These are phyloP conservation scores for Nakataea oryzae DNA, from an alignment of 2,329 filamentous ascomycete species.

Conservation along the genomic window DNA sequence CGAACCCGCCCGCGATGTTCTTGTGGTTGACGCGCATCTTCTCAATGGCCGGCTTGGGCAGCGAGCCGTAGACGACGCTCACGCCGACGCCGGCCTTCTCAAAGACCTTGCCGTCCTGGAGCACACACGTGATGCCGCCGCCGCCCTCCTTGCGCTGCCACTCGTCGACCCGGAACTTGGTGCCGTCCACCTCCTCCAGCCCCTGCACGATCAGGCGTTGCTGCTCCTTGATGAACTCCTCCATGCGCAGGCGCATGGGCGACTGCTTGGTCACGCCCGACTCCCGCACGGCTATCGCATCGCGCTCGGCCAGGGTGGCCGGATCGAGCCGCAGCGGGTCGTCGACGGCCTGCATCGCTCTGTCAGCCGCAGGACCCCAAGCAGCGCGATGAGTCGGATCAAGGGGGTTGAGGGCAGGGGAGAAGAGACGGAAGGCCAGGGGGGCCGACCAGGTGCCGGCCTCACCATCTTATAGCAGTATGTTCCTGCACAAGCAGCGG, in stretches of 20 bases:
- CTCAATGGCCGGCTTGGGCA: slow-evolving; percentile 77
- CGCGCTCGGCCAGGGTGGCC: slow-evolving; percentile 73
- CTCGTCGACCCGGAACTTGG: slow-evolving; percentile 70
- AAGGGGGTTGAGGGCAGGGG: not conserved
- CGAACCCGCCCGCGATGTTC: slow-evolving; percentile 55
- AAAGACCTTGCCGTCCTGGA: slow-evolving; percentile 94
- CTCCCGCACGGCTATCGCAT: slow-evolving; percentile 71
- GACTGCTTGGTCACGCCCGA: slow-evolving; percentile 64
- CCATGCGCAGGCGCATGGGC: slow-evolving; percentile 96
- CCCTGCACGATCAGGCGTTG: slow-evolving; percentile 79
- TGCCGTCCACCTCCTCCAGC: slow-evolving; percentile 75
- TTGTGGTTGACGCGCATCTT: slow-evolving; percentile 96
- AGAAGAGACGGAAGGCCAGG: not conserved
- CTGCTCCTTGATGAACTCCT: slow-evolving; percentile 87
- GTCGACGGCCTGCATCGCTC: slow-evolving; percentile 28
- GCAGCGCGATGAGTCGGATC: too few species aligned
- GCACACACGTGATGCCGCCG: slow-evolving; percentile 85
- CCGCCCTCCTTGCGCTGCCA: slow-evolving; percentile 85
- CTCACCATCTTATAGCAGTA: slow-evolving; percentile 2
- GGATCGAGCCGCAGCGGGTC: slow-evolving; percentile 42
- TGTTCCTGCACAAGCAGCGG: not conserved
- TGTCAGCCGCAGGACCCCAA: too few species aligned
- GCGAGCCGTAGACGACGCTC: slow-evolving; percentile 84
- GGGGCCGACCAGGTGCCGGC: not conserved
- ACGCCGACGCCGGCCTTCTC: slow-evolving; percentile 97